Conservation (phyloP, 2,329 filamentous ascomycete species). For the Neonectria punicea region DNA sequence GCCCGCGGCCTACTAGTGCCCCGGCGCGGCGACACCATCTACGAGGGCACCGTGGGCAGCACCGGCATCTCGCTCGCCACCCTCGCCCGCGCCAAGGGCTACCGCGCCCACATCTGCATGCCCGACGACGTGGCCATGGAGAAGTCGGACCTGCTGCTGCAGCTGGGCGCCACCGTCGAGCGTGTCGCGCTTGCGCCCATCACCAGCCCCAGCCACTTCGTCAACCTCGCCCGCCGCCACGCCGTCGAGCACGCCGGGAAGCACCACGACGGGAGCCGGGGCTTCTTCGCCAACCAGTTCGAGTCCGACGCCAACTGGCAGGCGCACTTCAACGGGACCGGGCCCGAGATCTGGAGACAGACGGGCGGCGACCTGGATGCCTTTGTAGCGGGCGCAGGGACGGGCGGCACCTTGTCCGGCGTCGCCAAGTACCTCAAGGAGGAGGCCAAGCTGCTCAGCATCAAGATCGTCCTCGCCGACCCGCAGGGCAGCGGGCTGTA, state of each 20-base stretch:
- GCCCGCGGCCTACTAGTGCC: conserved; percentile 78
- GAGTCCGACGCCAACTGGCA: conserved; percentile 90
- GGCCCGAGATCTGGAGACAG: conserved; percentile 88
- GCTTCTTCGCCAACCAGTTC: conserved; percentile 97
- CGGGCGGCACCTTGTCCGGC: conserved; percentile 91
- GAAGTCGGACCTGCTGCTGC: conserved; percentile 88
- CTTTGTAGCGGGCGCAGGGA: conserved; percentile 93
- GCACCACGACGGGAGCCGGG: conserved; percentile 70
- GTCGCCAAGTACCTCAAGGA: conserved; percentile 87
- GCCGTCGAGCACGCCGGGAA: conserved; percentile 77
- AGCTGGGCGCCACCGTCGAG: conserved; percentile 93
- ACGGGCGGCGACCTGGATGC: conserved; percentile 80
- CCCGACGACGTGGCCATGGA: conserved; percentile 89
- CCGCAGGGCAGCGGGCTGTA: conserved; percentile 94
- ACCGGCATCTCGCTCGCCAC: conserved; percentile 95
- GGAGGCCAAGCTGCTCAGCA: conserved; percentile 62
- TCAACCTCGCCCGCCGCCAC: conserved; percentile 85
- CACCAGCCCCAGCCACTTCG: conserved; percentile 91
- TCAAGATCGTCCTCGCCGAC: conserved; percentile 87
- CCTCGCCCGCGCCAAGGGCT: conserved; percentile 87
- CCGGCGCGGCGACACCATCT: conserved; percentile 89
- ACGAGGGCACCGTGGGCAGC: conserved; percentile 96
- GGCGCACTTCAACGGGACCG: conserved; percentile 84
- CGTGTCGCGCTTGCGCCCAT: conserved; percentile 92
- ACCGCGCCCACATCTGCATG: conserved; percentile 97